These are phyloP conservation scores for Eremothecium coryli DNA, from an alignment of 1,139 yeast genomes.

Conservation along the genomic window DNA sequence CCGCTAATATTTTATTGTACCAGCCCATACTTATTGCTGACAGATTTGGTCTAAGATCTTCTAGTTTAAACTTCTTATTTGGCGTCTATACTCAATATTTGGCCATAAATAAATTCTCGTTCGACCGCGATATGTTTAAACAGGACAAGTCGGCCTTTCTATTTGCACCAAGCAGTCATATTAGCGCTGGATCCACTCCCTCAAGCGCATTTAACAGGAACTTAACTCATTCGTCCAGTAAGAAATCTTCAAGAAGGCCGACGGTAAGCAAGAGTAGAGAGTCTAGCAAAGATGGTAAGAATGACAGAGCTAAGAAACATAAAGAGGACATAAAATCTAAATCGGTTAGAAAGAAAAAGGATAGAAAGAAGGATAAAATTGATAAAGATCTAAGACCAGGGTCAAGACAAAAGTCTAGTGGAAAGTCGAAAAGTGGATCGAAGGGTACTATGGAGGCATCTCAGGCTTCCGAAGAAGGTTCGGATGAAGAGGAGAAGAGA, in stretches of 20 bases:
- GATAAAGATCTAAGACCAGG: neutral
- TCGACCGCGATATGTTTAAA: conserved; percentile 3
- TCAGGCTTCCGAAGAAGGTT: neutral
- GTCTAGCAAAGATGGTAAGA: neutral
- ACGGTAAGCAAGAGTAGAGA: neutral
- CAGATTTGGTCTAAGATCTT: conserved; percentile 14
- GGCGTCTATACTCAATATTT: conserved; percentile 19
- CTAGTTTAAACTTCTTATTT: conserved; percentile 23
- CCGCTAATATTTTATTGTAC: conserved; percentile 23
- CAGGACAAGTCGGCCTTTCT: conserved; percentile 2
- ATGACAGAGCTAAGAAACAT: neutral
- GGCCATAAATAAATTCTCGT: conserved; percentile 1
- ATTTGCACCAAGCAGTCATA: neutral
- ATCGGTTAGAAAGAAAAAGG: neutral
- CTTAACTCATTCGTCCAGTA: neutral
- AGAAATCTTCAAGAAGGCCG: conserved; percentile 1
- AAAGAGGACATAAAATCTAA: neutral
- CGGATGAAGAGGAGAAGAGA: neutral
- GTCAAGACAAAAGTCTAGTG: neutral
- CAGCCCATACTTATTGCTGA: conserved; percentile 23
- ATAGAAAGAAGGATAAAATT: neutral
- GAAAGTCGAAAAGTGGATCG: neutral
- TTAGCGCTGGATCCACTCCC: neutral
- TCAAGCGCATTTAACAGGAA: neutral
- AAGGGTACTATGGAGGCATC: neutral